These are phyloP conservation scores for Pseudopyricularia cyperi DNA, from an alignment of 2,329 filamentous ascomycete genomes.

Conservation along the genomic window DNA sequence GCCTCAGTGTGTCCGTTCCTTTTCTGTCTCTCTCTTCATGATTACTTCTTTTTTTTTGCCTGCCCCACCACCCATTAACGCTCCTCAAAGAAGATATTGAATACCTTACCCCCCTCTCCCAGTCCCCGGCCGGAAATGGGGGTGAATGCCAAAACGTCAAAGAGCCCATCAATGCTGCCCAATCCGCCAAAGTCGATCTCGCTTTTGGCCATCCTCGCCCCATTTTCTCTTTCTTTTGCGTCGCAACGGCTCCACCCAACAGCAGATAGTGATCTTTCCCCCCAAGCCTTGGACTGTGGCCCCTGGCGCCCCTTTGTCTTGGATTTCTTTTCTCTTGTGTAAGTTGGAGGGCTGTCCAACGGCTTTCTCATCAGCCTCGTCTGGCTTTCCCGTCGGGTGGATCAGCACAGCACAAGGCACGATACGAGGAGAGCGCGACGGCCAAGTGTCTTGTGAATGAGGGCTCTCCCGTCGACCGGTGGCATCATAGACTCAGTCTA, in stretches of 20 bases:
- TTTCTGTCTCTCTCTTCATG: background rate
- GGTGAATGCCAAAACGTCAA: no score
- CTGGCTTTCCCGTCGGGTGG: background rate
- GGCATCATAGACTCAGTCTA: no score
- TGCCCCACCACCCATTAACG: background rate
- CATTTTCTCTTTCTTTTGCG: background rate
- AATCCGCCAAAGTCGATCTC: background rate
- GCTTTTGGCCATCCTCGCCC: background rate
- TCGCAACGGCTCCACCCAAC: background rate
- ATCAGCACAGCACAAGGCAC: background rate
- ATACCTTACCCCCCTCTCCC: background rate
- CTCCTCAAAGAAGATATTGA: background rate
- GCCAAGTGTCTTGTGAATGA: no score
- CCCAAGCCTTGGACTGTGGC: background rate
- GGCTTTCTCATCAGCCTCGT: background rate
- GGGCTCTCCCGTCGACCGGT: no score
- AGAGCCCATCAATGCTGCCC: background rate
- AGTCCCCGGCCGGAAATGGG: no score
- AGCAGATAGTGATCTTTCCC: background rate
- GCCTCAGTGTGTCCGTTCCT: background rate
- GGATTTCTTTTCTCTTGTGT: background rate
- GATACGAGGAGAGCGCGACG: background rate
- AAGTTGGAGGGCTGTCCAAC: background rate
- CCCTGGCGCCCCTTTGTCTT: background rate
- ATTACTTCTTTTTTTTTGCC: background rate